Percentiles rank a stretch among this genome's conserved stretches.
phyloP scores from a whole-genome alignment of 768 basidiomycete species.

The Mycena latifolia region DNA sequence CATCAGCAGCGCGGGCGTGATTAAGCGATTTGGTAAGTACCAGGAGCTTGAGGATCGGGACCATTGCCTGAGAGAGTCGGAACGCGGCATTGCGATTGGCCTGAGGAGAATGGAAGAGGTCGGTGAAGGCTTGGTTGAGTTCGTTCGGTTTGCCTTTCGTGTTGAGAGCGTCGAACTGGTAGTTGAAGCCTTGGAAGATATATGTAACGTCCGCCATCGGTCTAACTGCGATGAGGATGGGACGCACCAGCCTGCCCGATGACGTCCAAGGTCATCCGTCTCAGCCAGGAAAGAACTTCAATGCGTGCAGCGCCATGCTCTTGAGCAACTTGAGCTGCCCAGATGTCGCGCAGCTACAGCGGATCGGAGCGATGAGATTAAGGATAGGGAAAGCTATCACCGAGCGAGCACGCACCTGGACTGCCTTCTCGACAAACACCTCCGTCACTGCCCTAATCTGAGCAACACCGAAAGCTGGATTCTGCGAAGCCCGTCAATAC shows the following conservation, averaged over 20 bases:
- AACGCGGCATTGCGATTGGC: constrained; percentile 17
- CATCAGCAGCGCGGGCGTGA: constrained; percentile 2
- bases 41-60: constrained; percentile 45
- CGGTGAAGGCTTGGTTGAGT: constrained; percentile 47
- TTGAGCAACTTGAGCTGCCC: constrained; percentile 39
- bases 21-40: constrained; percentile 27
- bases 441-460: constrained; percentile 55
- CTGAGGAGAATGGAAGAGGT: constrained; percentile 39
- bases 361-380: no score
- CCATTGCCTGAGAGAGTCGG: constrained; percentile 34
- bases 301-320: constrained; percentile 38
- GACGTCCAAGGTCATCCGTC: constrained; percentile 53
- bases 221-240: background rate
- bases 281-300: constrained; percentile 49
- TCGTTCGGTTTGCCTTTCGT: constrained; percentile 41
- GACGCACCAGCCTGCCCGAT: constrained; percentile 54
- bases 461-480: constrained; percentile 58
- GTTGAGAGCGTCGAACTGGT: constrained; percentile 48
- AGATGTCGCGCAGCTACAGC: constrained; percentile 50
- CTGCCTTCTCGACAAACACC: constrained; percentile 49
- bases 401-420: background rate
- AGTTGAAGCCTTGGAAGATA: constrained; percentile 40
- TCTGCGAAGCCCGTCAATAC: constrained; percentile 41
- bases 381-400: no score
- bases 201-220: no score